Evolutionary conservation across 805 yeast species (phyloP).

Genomic region (Yarrowia sp.): DNA sequence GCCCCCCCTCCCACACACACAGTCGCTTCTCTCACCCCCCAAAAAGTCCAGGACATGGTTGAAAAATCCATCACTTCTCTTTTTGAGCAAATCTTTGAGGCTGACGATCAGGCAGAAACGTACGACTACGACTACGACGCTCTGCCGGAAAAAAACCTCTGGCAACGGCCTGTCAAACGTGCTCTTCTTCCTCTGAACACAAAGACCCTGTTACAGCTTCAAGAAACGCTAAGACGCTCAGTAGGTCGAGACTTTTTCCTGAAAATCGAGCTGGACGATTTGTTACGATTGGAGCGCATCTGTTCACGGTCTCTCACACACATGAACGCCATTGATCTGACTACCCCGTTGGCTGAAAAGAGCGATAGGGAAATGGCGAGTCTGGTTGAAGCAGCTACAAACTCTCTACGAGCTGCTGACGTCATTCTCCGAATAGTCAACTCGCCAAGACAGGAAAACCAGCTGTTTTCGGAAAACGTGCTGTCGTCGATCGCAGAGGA

Average conservation of each 20-base stretch:
- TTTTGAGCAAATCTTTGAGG: slow-evolving; percentile 9
- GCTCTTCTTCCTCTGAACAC: slow-evolving; percentile 2
- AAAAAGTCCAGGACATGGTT: slow-evolving; percentile 20
- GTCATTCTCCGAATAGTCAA: slow-evolving; percentile 12
- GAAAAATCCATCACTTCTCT: background rate
- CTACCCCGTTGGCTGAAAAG: background rate
- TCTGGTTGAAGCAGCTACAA: slow-evolving; percentile 21
- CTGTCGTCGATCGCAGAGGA: slow-evolving; percentile 7
- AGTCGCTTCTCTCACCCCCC: slow-evolving; percentile 12
- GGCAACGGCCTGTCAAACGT: slow-evolving; percentile 21
- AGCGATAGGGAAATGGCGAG: background rate
- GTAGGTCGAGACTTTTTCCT: slow-evolving; percentile 7
- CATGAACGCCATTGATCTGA: background rate
- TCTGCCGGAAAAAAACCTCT: background rate
- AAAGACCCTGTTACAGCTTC: background rate
- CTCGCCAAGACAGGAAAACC: slow-evolving; percentile 13
- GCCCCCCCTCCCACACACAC: slow-evolving; percentile 2
- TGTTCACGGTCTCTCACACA: slow-evolving; percentile 22
- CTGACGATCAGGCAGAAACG: slow-evolving; percentile 10
- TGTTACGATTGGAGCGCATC: slow-evolving; percentile 4
- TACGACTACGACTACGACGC: slow-evolving; percentile 32
- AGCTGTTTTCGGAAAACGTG: slow-evolving; percentile 25
- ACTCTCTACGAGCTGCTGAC: slow-evolving; percentile 12
- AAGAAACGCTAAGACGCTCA: slow-evolving; percentile 4
- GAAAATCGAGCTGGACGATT: slow-evolving; percentile 11